Evolutionary conservation across 148 eudicot genomes (phyloP).

Genomic region (Vaccinium darrowii): DNA sequence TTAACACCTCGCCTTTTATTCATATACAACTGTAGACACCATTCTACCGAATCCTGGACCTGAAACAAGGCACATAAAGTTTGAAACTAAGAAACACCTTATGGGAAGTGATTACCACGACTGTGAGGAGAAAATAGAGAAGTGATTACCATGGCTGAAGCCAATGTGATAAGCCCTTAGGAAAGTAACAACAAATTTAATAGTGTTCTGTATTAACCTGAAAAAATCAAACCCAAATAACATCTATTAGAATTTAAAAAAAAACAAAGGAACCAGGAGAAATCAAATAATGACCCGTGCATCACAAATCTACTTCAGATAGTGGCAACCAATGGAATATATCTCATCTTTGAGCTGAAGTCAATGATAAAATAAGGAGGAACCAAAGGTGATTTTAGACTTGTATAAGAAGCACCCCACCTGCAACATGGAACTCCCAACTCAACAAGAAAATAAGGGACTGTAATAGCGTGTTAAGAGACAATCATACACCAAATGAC

Average conservation of each 20-base stretch:
- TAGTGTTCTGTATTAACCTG: constrained; percentile 95
- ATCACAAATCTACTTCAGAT: constrained; percentile 5
- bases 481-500: constrained; percentile 8
- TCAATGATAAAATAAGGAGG: background rate
- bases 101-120: background rate
- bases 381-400: background rate
- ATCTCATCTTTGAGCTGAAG: constrained; percentile 1
- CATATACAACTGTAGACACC: constrained; percentile 91
- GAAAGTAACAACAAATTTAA: constrained; percentile 94
- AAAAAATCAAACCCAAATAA: constrained; percentile 23
- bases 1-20: constrained; percentile 91
- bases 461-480: background rate
- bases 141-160: constrained; percentile 92
- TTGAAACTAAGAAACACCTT: constrained; percentile 11
- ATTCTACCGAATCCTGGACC: constrained; percentile 91
- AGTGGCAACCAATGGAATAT: background rate
- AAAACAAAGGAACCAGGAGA: constrained; percentile 7
- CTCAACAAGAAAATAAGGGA: constrained; percentile 25
- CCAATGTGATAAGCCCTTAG: constrained; percentile 98
- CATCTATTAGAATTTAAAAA: constrained; percentile 20
- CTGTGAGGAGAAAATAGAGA: background rate
- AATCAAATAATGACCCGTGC: constrained; percentile 5
- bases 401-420: constrained; percentile 30
- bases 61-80: constrained; percentile 32
- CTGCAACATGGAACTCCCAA: constrained; percentile 95